Conservation (phyloP, 1,284 basidiomycete species). For the Sanghuangporus baumii region DNA sequence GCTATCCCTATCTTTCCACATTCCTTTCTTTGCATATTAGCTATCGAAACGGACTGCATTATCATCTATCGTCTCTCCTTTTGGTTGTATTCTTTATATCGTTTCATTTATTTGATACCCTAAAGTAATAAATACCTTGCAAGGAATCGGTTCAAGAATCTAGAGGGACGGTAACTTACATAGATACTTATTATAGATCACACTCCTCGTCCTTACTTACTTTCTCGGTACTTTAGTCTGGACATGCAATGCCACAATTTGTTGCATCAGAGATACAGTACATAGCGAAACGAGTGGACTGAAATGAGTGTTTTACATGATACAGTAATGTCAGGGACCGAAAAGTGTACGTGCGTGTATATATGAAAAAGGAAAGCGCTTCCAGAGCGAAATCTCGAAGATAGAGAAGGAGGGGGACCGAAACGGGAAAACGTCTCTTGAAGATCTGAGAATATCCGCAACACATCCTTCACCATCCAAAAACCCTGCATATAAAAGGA, state of each 20-base stretch:
- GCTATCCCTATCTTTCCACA: too few relatives aligned
- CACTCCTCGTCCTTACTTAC: too few relatives aligned
- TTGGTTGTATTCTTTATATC: too few relatives aligned
- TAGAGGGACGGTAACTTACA: too few relatives aligned
- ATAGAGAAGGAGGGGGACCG: not conserved
- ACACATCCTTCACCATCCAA: slow-evolving; percentile 10
- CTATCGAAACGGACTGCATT: too few relatives aligned
- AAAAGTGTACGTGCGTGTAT: not conserved
- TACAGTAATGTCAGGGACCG: not conserved
- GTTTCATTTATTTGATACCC: too few relatives aligned
- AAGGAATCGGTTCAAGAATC: too few relatives aligned
- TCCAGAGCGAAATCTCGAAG: not conserved
- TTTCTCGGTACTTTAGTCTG: too few relatives aligned
- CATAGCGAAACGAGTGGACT: not conserved
- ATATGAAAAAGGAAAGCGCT: not conserved
- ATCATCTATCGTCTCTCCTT: too few relatives aligned
- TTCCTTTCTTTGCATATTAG: too few relatives aligned
- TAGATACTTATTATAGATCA: too few relatives aligned
- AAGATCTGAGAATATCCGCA: slow-evolving; percentile 20
- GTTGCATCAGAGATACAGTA: not conserved
- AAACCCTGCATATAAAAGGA: not conserved
- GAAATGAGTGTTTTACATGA: not conserved
- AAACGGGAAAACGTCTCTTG: not conserved
- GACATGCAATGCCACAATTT: not conserved
- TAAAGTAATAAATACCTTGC: too few relatives aligned